phyloP scores from a whole-genome alignment of 345 rosid genomes.

The Salix purpurea region DNA sequence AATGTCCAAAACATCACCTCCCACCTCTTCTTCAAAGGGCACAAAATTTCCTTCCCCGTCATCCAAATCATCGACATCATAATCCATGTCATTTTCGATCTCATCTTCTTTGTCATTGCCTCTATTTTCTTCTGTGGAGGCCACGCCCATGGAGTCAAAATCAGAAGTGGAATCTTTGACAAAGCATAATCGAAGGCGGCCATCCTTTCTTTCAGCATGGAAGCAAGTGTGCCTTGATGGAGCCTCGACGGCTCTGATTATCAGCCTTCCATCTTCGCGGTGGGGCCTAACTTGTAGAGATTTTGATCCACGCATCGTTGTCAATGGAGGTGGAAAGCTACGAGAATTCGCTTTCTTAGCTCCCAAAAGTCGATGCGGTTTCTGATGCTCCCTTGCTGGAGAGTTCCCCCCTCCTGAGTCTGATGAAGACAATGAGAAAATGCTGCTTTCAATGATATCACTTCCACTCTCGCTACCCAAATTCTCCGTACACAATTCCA shows the following conservation, averaged over 20 bases:
- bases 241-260: constrained; percentile 47
- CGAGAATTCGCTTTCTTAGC: constrained; percentile 28
- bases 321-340: constrained; percentile 75
- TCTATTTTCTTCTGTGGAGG: not conserved
- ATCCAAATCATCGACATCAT: constrained; percentile 13
- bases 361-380: constrained; percentile 15
- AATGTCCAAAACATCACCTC: constrained; percentile 19
- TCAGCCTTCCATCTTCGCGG: constrained; percentile 68
- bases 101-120: not conserved
- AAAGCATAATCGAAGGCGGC: constrained; percentile 59
- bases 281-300: constrained; percentile 51
- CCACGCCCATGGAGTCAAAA: constrained; percentile 15
- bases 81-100: constrained; percentile 9
- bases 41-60: constrained; percentile 12
- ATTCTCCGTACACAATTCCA: constrained; percentile 78
- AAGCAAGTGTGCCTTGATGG: constrained; percentile 31
- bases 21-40: constrained; percentile 17
- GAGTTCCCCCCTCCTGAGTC: constrained; percentile 10
- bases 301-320: constrained; percentile 54
- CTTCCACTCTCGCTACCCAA: constrained; percentile 76
- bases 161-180: constrained; percentile 27
- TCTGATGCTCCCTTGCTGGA: constrained; percentile 29
- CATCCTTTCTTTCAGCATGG: constrained; percentile 65
- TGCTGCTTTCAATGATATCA: constrained; percentile 32
- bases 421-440: constrained; percentile 27